phyloP scores from a whole-genome alignment of 2,329 filamentous ascomycete genomes.

The Paracoccidioides brasiliensis region DNA sequence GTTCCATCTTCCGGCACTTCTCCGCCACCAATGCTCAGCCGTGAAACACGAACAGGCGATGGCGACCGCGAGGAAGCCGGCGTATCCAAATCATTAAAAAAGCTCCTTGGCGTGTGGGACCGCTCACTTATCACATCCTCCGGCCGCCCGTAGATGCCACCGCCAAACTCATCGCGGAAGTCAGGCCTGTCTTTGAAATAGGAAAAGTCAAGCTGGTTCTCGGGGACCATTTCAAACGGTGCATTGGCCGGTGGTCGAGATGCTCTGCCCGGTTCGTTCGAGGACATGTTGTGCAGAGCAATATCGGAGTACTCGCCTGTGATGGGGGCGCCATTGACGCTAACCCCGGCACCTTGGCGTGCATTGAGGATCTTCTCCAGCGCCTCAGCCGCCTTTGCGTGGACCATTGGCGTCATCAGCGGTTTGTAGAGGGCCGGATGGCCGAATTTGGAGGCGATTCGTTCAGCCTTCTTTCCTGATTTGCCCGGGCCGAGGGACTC shows the following conservation, averaged over 20 bases:
- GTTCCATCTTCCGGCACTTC: neutral
- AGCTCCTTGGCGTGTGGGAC: slow-evolving; percentile 30
- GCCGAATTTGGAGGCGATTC: slow-evolving; percentile 68
- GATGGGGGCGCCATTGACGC: slow-evolving; percentile 45
- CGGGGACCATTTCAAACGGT: slow-evolving; percentile 82
- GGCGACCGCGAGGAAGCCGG: slow-evolving; percentile 28
- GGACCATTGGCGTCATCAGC: slow-evolving; percentile 88
- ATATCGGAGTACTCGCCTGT: slow-evolving; percentile 55
- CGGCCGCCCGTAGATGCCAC: slow-evolving; percentile 42
- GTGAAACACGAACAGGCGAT: slow-evolving; percentile 28
- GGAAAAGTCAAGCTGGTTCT: slow-evolving; percentile 74
- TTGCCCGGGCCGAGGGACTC: slow-evolving; percentile 30
- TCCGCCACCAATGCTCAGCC: neutral
- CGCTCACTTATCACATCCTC: slow-evolving; percentile 35
- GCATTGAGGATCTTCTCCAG: slow-evolving; percentile 78
- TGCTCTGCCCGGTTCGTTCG: slow-evolving; percentile 43
- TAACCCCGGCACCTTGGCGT: slow-evolving; percentile 61
- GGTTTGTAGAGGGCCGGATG: slow-evolving; percentile 84
- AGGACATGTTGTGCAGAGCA: slow-evolving; percentile 64
- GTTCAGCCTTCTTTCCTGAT: slow-evolving; percentile 34
- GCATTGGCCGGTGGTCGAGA: slow-evolving; percentile 33
- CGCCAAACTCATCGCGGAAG: slow-evolving; percentile 78
- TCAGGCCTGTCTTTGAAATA: slow-evolving; percentile 85
- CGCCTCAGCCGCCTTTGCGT: slow-evolving; percentile 75
- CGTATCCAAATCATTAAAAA: slow-evolving; percentile 22